Evolutionary conservation across 768 basidiomycete genomes (phyloP), one percentile per base, ranked within the genome.

Genomic region (Candolleomyces eurysporus): DNA sequence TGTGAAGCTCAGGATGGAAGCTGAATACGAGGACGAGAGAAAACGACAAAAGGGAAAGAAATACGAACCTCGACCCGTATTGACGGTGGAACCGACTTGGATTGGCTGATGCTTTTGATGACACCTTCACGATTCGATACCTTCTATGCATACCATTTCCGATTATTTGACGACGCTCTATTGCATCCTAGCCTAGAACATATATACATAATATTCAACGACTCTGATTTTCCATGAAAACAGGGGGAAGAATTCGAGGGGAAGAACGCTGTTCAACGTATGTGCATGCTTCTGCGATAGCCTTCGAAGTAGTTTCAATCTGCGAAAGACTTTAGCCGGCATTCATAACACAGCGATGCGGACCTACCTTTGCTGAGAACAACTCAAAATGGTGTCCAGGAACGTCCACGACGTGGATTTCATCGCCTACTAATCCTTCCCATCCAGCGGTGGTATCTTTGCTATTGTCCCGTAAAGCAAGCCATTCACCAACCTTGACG

Each of bases 1-100:
- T 55, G 84, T 86, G 30, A 76, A 77, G 69, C 68, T 82, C 61
- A 76, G 87, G 61, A 81, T 84, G 78, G 81, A 84, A 42, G 83
- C 85, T 0, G 75, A 78, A 26, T 73, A 73, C 62, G 72, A 72
- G n/a, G 67, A 74, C 52, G 72, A 72, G 52, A 61, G 52, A 61
- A 67, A 63, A 48, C 59, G 68, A 17, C 40, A 57, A 31, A 68
- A 66, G 52, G 75, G 76, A 2, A 72, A 73, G 58, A 72, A 60
- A 56, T 73, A 74, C 43, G 54, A 61, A 39, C 71, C 71, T 1
- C 68, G 67, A 57, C 67, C 73, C 1, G 52, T 63, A 9, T 55
- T 74, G 8, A 39, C 59, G 22, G 66, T 71, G 46, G 68, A 73
- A 31, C 71, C 64, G 11, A 65, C 59, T 32, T 66, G 67, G 67